Evolutionary conservation across 108 stramenopile species (phyloP).

Genomic region (Cyclotella atomus): DNA sequence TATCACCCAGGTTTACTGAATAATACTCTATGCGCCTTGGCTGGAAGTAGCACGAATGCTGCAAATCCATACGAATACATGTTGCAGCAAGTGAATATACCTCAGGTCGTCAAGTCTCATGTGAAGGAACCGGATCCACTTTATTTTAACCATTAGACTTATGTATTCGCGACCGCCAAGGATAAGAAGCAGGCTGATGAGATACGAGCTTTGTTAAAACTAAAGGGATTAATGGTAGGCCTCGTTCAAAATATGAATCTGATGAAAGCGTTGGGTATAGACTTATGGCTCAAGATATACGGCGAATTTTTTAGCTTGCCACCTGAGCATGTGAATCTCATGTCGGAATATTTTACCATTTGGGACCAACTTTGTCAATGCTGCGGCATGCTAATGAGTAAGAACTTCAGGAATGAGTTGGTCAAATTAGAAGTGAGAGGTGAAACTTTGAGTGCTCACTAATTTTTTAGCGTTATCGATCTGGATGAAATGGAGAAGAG

Average conservation of each 20-base stretch:
- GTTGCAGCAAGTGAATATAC: neutral
- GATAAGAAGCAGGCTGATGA: neutral
- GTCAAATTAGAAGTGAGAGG: neutral
- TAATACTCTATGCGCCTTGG: neutral
- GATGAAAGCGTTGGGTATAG: neutral
- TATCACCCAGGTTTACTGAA: neutral
- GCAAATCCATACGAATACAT: neutral
- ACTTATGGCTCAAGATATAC: neutral
- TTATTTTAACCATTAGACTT: neutral
- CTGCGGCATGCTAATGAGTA: slow-evolving; percentile 20
- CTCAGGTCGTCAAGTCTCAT: neutral
- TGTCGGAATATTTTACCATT: neutral
- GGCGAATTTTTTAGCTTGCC: neutral
- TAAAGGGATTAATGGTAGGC: neutral
- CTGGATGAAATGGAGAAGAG: neutral
- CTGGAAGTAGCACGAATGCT: neutral
- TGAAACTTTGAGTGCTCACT: neutral
- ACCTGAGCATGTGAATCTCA: neutral
- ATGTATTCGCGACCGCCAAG: slow-evolving; percentile 6
- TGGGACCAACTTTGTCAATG: slow-evolving; percentile 13
- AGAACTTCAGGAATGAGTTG: slow-evolving; percentile 5
- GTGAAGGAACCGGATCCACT: neutral
- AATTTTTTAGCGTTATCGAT: neutral
- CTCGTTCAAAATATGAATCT: slow-evolving; percentile 11
- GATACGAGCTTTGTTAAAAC: neutral